Conservation (phyloP, 2,329 filamentous ascomycete genomes). For the Cytospora mali region DNA sequence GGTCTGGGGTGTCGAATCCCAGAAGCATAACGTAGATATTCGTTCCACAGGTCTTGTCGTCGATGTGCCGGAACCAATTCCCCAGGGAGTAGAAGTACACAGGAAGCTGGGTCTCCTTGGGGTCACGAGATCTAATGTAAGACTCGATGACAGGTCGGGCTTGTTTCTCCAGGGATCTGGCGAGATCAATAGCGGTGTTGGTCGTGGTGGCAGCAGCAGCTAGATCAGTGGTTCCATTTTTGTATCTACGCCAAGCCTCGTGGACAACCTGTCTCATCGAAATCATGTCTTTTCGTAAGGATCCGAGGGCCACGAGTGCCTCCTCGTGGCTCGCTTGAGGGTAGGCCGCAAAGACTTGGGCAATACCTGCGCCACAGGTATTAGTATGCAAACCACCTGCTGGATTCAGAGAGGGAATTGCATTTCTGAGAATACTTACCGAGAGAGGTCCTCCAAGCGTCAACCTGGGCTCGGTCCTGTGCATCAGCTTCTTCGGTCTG, state of each 20-base stretch:
- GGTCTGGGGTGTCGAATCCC: neutral
- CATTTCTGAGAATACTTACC: neutral
- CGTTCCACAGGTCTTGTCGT: constrained; percentile 12
- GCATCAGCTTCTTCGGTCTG: neutral
- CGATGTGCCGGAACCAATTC: constrained; percentile 8
- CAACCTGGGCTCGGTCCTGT: constrained; percentile 1
- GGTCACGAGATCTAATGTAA: neutral
- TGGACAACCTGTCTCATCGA: neutral
- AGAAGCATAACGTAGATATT: constrained; percentile 11
- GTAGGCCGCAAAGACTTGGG: constrained; percentile 12
- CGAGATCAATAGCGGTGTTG: constrained; percentile 16
- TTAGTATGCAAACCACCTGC: neutral
- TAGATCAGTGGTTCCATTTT: neutral
- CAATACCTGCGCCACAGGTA: neutral
- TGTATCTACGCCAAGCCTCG: constrained; percentile 1
- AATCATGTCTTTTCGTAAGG: constrained; percentile 10
- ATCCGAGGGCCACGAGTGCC: constrained; percentile 7
- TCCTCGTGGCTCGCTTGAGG: constrained; percentile 11
- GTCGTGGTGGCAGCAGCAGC: constrained; percentile 11
- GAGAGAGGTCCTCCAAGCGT: constrained; percentile 12
- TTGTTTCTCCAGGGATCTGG: constrained; percentile 4
- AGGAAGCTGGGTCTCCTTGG: constrained; percentile 4
- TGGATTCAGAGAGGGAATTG: too few relatives aligned
- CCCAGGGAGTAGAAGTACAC: constrained; percentile 13
- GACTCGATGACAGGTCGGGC: constrained; percentile 13